Evolutionary conservation across 768 basidiomycete genomes (phyloP).

Genomic region (Tylopilus plumbeoviolaceoides): DNA sequence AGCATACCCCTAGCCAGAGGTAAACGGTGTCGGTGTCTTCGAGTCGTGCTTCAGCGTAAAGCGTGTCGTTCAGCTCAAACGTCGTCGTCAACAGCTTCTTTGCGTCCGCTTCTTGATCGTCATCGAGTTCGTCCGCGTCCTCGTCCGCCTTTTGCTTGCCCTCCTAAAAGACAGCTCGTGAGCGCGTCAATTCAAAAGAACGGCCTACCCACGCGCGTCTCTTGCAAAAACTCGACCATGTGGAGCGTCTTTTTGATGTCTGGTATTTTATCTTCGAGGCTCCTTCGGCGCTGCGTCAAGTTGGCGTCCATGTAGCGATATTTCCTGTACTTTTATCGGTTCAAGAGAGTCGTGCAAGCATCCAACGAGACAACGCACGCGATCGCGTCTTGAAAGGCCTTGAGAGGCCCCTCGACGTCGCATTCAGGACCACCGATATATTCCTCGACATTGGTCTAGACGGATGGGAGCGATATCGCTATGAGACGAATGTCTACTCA

Average conservation of each 20-base stretch:
- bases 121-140: constrained; percentile 46
- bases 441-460: constrained; percentile 82
- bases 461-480: background rate
- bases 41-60: constrained; percentile 88
- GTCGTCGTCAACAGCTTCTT: constrained; percentile 69
- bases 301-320: constrained; percentile 97
- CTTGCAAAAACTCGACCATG: constrained; percentile 82
- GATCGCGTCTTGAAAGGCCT: constrained; percentile 85
- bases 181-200: background rate
- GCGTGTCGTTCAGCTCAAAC: constrained; percentile 94
- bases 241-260: constrained; percentile 90
- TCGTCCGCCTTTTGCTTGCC: constrained; percentile 45
- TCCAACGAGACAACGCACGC: constrained; percentile 55
- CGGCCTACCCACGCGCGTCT: constrained; percentile 53
- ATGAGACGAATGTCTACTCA: constrained; percentile 36
- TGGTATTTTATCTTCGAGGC: constrained; percentile 91
- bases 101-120: constrained; percentile 37
- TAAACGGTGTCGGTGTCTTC: constrained; percentile 86
- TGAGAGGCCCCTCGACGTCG: constrained; percentile 74
- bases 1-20: constrained; percentile 90
- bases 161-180: constrained; percentile 40
- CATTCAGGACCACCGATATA: constrained; percentile 78
- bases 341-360: constrained; percentile 11
- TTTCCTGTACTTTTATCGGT: constrained; percentile 60
- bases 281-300: constrained; percentile 68